phyloP scores from a whole-genome alignment of 1,284 basidiomycete species.

The Pascua guehoae region DNA sequence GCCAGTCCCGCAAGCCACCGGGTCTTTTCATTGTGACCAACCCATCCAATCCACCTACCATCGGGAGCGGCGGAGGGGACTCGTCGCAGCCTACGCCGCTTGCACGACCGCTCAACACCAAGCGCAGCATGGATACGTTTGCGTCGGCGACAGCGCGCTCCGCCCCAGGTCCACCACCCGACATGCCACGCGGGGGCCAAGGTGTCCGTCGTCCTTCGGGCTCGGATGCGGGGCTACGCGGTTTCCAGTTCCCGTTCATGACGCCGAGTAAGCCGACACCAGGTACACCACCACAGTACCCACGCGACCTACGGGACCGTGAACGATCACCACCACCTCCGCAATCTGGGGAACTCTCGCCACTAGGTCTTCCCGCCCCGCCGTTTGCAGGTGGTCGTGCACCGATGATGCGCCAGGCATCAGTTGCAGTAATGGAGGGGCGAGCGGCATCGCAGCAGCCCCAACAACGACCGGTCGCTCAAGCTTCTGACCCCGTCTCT shows the following conservation, averaged over 20 bases:
- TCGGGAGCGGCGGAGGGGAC: constrained; percentile 11
- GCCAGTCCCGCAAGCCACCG: constrained; percentile 16
- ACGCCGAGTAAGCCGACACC: constrained; percentile 4
- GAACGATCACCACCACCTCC: constrained; percentile 4
- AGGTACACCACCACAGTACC: constrained; percentile 2
- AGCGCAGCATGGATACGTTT: constrained; percentile 30
- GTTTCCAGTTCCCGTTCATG: constrained; percentile 45
- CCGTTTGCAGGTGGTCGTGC: constrained; percentile 22
- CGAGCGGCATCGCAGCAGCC: constrained; percentile 23
- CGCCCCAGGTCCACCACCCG: constrained; percentile 11
- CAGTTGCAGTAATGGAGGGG: constrained; percentile 48
- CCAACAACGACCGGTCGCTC: too few relatives aligned
- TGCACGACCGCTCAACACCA: constrained; percentile 15
- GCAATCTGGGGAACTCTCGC: not conserved
- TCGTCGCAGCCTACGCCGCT: constrained; percentile 25
- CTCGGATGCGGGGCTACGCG: constrained; percentile 35
- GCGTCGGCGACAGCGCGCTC: constrained; percentile 26
- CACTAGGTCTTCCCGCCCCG: constrained; percentile 10
- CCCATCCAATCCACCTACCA: constrained; percentile 15
- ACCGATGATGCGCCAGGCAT: constrained; percentile 46
- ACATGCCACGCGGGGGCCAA: constrained; percentile 4
- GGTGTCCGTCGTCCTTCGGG: constrained; percentile 27
- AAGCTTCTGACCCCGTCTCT: too few relatives aligned
- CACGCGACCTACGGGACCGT: constrained; percentile 10
- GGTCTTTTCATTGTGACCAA: constrained; percentile 21